phyloP scores from a whole-genome alignment of 257 asterid genomes.

The Ocimum tenuiflorum region DNA sequence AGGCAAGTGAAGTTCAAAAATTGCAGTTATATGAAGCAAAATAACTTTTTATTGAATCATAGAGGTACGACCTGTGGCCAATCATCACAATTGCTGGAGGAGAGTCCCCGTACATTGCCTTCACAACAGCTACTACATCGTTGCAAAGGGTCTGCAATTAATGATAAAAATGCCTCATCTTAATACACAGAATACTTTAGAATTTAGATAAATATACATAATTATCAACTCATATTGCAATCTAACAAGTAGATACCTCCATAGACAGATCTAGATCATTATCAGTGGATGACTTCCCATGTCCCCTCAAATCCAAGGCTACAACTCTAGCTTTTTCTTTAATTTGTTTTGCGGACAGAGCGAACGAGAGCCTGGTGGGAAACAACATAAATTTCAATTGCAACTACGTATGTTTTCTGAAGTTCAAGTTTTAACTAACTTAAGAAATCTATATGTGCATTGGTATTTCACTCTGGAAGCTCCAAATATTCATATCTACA shows the following conservation, averaged over 20 bases:
- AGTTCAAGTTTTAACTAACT: not conserved
- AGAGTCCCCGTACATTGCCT: constrained; percentile 78
- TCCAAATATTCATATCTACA: not conserved
- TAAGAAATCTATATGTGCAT: not conserved
- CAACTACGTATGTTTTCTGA: not conserved
- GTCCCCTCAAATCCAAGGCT: constrained; percentile 94
- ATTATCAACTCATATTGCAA: not conserved
- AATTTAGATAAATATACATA: constrained; percentile 4
- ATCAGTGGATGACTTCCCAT: constrained; percentile 79
- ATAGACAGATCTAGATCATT: constrained; percentile 79
- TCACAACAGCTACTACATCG: constrained; percentile 77
- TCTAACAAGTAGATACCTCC: constrained; percentile 47
- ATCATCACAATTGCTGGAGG: constrained; percentile 90
- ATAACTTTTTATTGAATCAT: not conserved
- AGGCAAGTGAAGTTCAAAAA: constrained; percentile 1
- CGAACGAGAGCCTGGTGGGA: constrained; percentile 70
- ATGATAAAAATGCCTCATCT: constrained; percentile 8
- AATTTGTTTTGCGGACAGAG: constrained; percentile 63
- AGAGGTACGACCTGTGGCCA: constrained; percentile 77
- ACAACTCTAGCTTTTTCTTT: constrained; percentile 72
- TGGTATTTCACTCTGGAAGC: not conserved
- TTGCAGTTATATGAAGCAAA: constrained; percentile 1
- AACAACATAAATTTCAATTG: constrained; percentile 10
- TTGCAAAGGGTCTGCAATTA: constrained; percentile 61
- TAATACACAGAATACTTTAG: constrained; percentile 9